Base-by-base conservation (phyloP, 768 basidiomycete genomes). In the Tricholoma bakamatsutake region DNA sequence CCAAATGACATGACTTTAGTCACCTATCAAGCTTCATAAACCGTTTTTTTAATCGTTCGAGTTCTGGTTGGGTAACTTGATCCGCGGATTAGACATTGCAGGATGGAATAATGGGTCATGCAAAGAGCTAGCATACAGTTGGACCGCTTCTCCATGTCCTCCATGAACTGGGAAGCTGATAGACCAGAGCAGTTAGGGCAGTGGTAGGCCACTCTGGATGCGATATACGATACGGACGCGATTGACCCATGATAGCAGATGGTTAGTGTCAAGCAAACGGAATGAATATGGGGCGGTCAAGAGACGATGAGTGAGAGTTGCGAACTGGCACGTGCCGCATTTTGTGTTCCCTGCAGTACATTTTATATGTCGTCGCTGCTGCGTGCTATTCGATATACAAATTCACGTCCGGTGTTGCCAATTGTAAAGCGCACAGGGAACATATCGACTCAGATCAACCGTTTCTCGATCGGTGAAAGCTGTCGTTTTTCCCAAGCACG, bases 11-110 rank as follows among this genome's bases (percentile, higher is more conserved):
- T 34, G 5, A n/a, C n/a, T 12, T 42, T 24, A 30, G 12, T 34
- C 37, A 87, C 91, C 88, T 90, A 71, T 99, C 97, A 63, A 99
- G 87, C 75, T 99, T 99, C 93, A 98, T 98, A 72, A 99, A 98
- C 53, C 97, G 87, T 71, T 98, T 98, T 82, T 97, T 97, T 63
- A 98, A 80, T 53, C 97, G 82, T 63, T 98, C 92, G 63, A 99
- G 76, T 74, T 99, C 97, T 48, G 85, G 81, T 49, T 88, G 90
- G 17, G 92, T 98, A 86, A 99, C 97, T 98, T 67, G 43, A 33
- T 7, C 21, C 39, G 53, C 39, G 33, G 54, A 50, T 42, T 28
- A 27, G 31, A 54, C 54, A 59, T 56, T 57, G 52, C 33, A 59
- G 52, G 48, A 30, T 24, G 43, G 13, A 28, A 39, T 17, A 21